Evolutionary conservation across 2,329 filamentous ascomycete species (phyloP).

Genomic region (Aspergillus neoniger): DNA sequence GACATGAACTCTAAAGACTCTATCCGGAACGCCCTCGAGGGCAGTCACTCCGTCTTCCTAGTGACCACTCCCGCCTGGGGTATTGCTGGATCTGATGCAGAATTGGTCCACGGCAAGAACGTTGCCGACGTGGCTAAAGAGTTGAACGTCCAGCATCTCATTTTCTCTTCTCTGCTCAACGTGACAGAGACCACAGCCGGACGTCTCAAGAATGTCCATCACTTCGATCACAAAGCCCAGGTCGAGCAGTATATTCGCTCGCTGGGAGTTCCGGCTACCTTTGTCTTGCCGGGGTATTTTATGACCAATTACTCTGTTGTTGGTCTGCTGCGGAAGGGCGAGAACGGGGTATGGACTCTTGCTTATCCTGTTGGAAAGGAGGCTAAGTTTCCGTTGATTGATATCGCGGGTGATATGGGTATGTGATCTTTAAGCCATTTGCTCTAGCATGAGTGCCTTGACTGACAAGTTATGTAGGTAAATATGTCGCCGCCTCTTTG

Average conservation of each 20-base stretch:
- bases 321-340: slow-evolving; percentile 29
- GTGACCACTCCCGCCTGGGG: slow-evolving; percentile 48
- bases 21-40: slow-evolving; percentile 44
- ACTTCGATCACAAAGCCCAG: slow-evolving; percentile 47
- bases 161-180: slow-evolving; percentile 43
- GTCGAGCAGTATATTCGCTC: slow-evolving; percentile 41
- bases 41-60: slow-evolving; percentile 52
- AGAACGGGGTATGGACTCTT: slow-evolving; percentile 30
- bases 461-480: slow-evolving; percentile 1
- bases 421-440: not conserved
- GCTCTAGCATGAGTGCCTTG: no score
- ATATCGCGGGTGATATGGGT: slow-evolving; percentile 34
- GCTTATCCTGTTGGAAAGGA: slow-evolving; percentile 28
- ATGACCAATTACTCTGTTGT: slow-evolving; percentile 42
- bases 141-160: slow-evolving; percentile 40
- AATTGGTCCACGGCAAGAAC: slow-evolving; percentile 39
- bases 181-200: slow-evolving; percentile 36
- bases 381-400: slow-evolving; percentile 47
- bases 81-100: slow-evolving; percentile 16
- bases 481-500: slow-evolving; percentile 34
- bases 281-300: slow-evolving; percentile 46
- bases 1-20: slow-evolving; percentile 45
- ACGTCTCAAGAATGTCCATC: slow-evolving; percentile 34
- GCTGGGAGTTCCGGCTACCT: slow-evolving; percentile 39
- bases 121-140: slow-evolving; percentile 42